phyloP scores from a whole-genome alignment of 768 basidiomycete species.

The Suillus placidus region DNA sequence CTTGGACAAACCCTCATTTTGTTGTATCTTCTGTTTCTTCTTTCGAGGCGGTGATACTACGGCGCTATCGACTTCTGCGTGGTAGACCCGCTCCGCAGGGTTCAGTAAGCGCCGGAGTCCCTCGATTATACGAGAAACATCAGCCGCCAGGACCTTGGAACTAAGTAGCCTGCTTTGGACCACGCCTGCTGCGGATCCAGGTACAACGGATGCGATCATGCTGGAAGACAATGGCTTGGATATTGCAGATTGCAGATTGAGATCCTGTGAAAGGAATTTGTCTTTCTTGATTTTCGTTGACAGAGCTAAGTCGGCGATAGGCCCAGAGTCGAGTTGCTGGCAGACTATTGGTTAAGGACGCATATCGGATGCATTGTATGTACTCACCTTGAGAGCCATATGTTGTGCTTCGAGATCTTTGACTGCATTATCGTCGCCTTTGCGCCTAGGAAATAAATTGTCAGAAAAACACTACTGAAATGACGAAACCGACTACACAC shows the following conservation, averaged over 20 bases:
- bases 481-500: slow-evolving; percentile 40
- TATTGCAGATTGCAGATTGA: slow-evolving; percentile 49
- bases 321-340: slow-evolving; percentile 61
- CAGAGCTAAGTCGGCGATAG: slow-evolving; percentile 66
- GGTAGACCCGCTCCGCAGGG: slow-evolving; percentile 20
- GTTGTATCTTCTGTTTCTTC: slow-evolving; percentile 18
- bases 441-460: slow-evolving; percentile 32
- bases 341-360: not conserved
- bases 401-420: slow-evolving; percentile 62
- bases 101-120: slow-evolving; percentile 49
- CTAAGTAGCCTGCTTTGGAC: slow-evolving; percentile 75
- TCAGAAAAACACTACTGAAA: not conserved
- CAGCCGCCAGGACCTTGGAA: slow-evolving; percentile 70
- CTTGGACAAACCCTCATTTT: slow-evolving; percentile 4
- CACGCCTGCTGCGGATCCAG: slow-evolving; percentile 54
- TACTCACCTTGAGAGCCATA: slow-evolving; percentile 62
- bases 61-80: slow-evolving; percentile 18
- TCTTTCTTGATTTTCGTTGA: slow-evolving; percentile 77
- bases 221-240: slow-evolving; percentile 44
- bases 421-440: slow-evolving; percentile 40
- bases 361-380: not conserved
- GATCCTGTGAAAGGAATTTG: slow-evolving; percentile 52
- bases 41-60: slow-evolving; percentile 7
- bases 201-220: slow-evolving; percentile 35
- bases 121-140: slow-evolving; percentile 53